phyloP scores from a whole-genome alignment of 441 rosid genomes.

The Eruca vesicaria region DNA sequence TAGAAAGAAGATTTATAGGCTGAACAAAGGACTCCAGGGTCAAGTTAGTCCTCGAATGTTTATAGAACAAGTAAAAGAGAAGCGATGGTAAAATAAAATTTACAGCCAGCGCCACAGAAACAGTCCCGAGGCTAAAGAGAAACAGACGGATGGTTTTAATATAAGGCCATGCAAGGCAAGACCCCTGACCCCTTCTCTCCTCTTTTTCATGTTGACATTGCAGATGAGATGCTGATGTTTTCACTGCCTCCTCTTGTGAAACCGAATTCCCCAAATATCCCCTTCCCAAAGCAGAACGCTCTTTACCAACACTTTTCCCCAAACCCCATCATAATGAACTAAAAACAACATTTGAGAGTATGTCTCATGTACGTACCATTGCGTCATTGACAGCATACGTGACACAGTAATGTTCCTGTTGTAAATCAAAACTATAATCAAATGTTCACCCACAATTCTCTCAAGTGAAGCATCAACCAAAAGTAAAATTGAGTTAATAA shows the following conservation, averaged over 20 bases:
- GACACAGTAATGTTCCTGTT: too few species aligned
- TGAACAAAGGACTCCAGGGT: neutral
- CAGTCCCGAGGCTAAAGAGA: neutral
- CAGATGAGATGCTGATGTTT: slow-evolving; percentile 27
- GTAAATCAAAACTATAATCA: too few species aligned
- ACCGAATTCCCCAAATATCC: slow-evolving; percentile 59
- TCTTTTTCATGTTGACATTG: slow-evolving; percentile 28
- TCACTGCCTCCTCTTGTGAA: slow-evolving; percentile 41
- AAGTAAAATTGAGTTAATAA: too few species aligned
- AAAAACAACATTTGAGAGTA: slow-evolving; percentile 5
- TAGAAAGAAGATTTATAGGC: neutral
- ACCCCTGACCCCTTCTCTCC: neutral
- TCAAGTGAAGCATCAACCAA: too few species aligned
- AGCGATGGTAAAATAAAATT: neutral
- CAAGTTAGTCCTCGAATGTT: neutral
- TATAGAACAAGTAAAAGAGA: neutral
- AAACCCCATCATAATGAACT: neutral
- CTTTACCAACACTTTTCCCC: neutral
- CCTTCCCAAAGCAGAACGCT: slow-evolving; percentile 38
- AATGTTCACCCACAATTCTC: too few species aligned
- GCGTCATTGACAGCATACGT: too few species aligned
- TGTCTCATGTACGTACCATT: too few species aligned
- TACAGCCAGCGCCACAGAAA: neutral
- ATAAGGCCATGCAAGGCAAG: too few species aligned
- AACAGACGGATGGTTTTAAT: neutral